Base-by-base conservation (phyloP, 2,329 filamentous ascomycete genomes). In the Coleophoma cylindrospora region DNA sequence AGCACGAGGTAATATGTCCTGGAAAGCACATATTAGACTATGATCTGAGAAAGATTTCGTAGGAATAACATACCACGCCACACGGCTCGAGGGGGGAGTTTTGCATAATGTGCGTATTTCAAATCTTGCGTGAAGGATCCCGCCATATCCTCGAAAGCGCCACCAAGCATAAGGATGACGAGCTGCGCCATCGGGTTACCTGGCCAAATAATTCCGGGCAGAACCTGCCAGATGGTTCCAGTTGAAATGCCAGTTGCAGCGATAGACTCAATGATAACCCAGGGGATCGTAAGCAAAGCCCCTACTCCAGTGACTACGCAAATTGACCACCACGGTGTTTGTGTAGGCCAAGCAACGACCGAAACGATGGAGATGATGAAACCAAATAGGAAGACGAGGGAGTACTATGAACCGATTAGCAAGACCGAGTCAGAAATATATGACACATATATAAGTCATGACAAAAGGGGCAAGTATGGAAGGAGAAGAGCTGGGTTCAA, bases 301-400 rank as follows among this genome's bases (percentile, higher is more conserved):
- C 74, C 67, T 50, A 80, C 69, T 34, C 72, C 63, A 14, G 76
- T 65, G 8, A 75, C 64, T n/a, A 77, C 60, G 43, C 80, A 67
- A 50, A 78, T 76, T 0, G 71, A 72, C 68, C 72, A 78, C 70
- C 75, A 77, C 10, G 68, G 64, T 43, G 75, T 64, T 15, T 71
- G 64, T 1, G 74, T 75, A 0, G 66, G 65, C 49, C 68, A 76
- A 3, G 64, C 71, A 3, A 69, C 61, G 1, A 67, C 60, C 2
- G 68, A 64, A 10, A 69, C 69, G 1, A 76, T 61, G 1, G 64
- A 67, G 1, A 76, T 60, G 2, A 58, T 68, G 10, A 73, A 57
- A 62, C 75, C 74, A 44, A 64, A 38, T 1, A 72, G 34, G 8
- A 68, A 27, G 27, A 27, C 27, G 27, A 27, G 27, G 27, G 27